Base-by-base conservation (phyloP, 176 grass and related monocot genomes). In the Oryza brachyantha region DNA sequence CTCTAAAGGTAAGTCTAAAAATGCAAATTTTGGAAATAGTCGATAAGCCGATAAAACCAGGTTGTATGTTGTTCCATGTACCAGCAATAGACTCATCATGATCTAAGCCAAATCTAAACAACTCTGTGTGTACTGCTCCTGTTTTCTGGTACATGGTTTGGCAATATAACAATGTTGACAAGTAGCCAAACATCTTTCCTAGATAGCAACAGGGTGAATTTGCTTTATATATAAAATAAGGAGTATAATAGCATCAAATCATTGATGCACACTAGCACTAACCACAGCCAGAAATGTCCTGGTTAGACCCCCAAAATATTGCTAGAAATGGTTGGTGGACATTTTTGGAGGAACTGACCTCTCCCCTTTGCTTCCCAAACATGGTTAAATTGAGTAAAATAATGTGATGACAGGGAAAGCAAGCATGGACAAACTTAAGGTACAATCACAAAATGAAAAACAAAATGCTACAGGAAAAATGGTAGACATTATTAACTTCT, bases 171-270 rank as follows among this genome's bases (percentile, higher is more conserved):
- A 29, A 11, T 50, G 75, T 5, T 21, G 64, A 16, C 29, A 76
- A 70, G 64, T 77, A 64, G 72, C 38, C 78, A 24, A 81, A 82
- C 79, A 78, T 67, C 29, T 50, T 79, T 84, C 78, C 37, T 78
- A 40, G 74, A 79, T 31, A 78, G 86, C 68, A 79, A 62, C 74
- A 26, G 11, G 16, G 59, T 68, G 5, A 68, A 68, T 40, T 50
- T 55, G 19, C 21, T 55, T n/a, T n/a, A n/a, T 55, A n/a, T 55
- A n/a, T 55, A 22, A 32, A 9, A 0, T 12, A 26, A 61, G 35
- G 22, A 12, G n/a, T 52, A 17, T 29, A 10, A 26, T 48, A 36
- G 43, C 29, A 79, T 5, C 13, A 3, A 3, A 39, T 72, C 67
- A 45, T n/a, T 2, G 38, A 83, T n/a, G n/a, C n/a, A n/a, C n/a